Evolutionary conservation across 805 yeast genomes (phyloP).

Genomic region (Teunomyces lycoperdinae): DNA sequence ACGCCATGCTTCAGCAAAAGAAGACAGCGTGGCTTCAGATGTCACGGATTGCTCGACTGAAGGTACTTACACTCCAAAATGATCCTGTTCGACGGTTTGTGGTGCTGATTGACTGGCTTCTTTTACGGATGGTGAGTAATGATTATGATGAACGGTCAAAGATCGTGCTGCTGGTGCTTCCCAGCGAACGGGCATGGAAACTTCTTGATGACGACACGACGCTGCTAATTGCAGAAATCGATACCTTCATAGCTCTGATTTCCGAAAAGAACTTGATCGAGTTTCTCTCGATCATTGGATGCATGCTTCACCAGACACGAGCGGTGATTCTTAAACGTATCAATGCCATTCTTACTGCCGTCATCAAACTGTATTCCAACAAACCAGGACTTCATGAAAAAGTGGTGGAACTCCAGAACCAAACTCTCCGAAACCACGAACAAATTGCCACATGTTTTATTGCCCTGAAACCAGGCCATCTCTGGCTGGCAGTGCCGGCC

Average conservation of each 20-base stretch:
- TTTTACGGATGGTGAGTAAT: conserved; percentile 35
- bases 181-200: conserved; percentile 32
- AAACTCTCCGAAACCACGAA: conserved; percentile 22
- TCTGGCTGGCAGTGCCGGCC: conserved; percentile 23
- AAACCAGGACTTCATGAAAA: conserved; percentile 18
- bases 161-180: conserved; percentile 16
- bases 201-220: conserved; percentile 29
- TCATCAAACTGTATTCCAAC: conserved; percentile 19
- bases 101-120: conserved; percentile 34
- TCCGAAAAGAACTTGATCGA: conserved; percentile 14
- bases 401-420: conserved; percentile 27
- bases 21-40: conserved; percentile 33
- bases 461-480: conserved; percentile 25
- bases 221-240: conserved; percentile 16
- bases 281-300: conserved; percentile 19
- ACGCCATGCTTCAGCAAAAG: conserved; percentile 16
- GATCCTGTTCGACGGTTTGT: conserved; percentile 28
- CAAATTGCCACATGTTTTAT: conserved; percentile 21
- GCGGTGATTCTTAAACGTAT: conserved; percentile 31
- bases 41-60: conserved; percentile 38
- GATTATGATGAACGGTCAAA: conserved; percentile 37
- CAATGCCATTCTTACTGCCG: conserved; percentile 23
- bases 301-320: conserved; percentile 27
- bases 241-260: conserved; percentile 3
- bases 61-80: conserved; percentile 21